A percentile compares a stretch with the other conserved stretches of the same genome.
These are phyloP conservation scores for Wickerhamomyces strasburgensis DNA, from an alignment of 805 yeast genomes.

Conservation along the genomic window DNA sequence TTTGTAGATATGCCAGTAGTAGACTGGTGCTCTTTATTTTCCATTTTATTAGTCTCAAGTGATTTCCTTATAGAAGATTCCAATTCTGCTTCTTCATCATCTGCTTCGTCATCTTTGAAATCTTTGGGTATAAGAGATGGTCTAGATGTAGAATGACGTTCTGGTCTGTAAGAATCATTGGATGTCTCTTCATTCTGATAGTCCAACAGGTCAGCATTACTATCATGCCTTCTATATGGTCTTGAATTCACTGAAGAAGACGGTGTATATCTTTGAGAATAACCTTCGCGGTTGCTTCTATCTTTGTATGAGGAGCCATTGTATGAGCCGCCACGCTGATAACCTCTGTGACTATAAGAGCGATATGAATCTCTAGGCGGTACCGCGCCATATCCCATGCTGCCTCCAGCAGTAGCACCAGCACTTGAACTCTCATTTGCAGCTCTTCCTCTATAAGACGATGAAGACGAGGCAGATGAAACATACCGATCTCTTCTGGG, in stretches of 20 bases:
- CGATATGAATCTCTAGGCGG: no score
- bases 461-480: neutral
- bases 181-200: neutral
- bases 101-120: constrained; percentile 20
- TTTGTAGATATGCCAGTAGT: neutral
- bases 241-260: neutral
- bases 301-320: no score
- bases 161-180: constrained; percentile 2
- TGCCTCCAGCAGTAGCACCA: neutral
- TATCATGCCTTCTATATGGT: neutral
- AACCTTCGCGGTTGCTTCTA: constrained; percentile 11
- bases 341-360: neutral
- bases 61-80: constrained; percentile 4
- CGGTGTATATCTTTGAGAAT: constrained; percentile 2
- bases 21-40: neutral
- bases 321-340: constrained; percentile 4
- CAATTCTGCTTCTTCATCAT: constrained; percentile 21
- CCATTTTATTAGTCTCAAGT: neutral
- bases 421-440: neutral
- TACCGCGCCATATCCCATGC: no score
- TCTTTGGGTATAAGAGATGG: constrained; percentile 26
- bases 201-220: neutral
- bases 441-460: neutral
- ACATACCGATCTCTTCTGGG: neutral
- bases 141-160: constrained; percentile 3